Percentiles rank a stretch among this genome's conserved stretches.
These are phyloP conservation scores for Tuber melanosporum DNA, from an alignment of 495 filamentous ascomycete genomes.

Conservation along the genomic window DNA sequence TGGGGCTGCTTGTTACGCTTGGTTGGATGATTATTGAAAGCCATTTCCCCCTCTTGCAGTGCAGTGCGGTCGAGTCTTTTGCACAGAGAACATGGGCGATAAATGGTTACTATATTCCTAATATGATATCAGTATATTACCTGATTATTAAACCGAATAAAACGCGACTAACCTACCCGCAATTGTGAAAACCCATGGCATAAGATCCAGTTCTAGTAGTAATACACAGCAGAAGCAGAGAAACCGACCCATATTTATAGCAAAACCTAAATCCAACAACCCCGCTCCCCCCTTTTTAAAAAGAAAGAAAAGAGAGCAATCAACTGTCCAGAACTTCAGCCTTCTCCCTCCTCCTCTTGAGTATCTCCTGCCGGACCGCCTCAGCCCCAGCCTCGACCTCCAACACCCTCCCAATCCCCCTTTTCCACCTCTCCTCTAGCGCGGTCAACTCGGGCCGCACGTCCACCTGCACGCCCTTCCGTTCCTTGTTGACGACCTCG, in stretches of 20 bases:
- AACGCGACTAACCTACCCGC: not conserved
- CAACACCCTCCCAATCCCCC: constrained; percentile 61
- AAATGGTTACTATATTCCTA: not conserved
- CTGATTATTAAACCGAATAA: not conserved
- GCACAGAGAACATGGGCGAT: not conserved
- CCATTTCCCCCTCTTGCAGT: not conserved
- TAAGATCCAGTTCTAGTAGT: not conserved
- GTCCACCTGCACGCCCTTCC: constrained; percentile 63
- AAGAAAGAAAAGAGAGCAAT: not conserved
- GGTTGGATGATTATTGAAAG: not conserved
- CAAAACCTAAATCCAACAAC: not conserved
- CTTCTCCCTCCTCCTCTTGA: constrained; percentile 46
- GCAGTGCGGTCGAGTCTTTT: not conserved
- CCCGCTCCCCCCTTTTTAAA: not conserved
- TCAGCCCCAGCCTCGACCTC: constrained; percentile 74
- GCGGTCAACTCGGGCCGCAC: constrained; percentile 60
- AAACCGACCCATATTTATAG: not conserved
- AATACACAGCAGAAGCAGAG: not conserved
- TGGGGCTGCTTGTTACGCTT: constrained; percentile 1
- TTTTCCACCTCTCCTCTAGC: constrained; percentile 67
- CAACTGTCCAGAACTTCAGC: not conserved
- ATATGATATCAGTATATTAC: not conserved
- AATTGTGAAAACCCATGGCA: not conserved
- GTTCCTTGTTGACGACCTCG: constrained; percentile 62
- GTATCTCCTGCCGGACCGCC: constrained; percentile 56